Percentiles rank a stretch among this genome's conserved stretches.
These are phyloP conservation scores for Haematococcus lacustris DNA, from an alignment of 139 green algal genomes.

Conservation along the genomic window DNA sequence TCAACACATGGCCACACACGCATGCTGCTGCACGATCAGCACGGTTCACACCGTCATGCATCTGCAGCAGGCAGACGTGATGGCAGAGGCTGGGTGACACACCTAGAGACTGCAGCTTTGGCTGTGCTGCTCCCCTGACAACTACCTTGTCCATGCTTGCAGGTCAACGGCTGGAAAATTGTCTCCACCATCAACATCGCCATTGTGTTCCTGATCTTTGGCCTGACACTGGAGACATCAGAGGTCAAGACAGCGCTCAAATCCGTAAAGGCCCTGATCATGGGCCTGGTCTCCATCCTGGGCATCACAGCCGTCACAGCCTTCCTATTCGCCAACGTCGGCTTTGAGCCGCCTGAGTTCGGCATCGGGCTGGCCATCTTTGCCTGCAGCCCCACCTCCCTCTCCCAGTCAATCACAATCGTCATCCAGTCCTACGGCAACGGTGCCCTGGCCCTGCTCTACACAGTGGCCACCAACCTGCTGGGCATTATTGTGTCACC, in stretches of 20 bases:
- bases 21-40: background rate
- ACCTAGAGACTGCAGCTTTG: background rate
- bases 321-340: conserved; percentile 44
- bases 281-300: conserved; percentile 54
- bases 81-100: background rate
- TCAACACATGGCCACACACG: background rate
- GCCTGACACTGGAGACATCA: conserved; percentile 57
- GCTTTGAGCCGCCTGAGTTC: conserved; percentile 53
- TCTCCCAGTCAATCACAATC: conserved; percentile 68
- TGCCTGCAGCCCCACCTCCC: conserved; percentile 67
- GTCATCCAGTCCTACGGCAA: conserved; percentile 57
- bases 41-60: background rate
- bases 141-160: conserved; percentile 5
- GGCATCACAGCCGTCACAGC: conserved; percentile 53
- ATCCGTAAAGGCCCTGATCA: conserved; percentile 38
- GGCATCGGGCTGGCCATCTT: conserved; percentile 71
- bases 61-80: background rate
- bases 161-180: conserved; percentile 33
- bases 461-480: conserved; percentile 76
- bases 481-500: conserved; percentile 66
- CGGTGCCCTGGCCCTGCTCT: conserved; percentile 64
- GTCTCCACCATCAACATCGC: conserved; percentile 45
- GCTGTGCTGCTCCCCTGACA: background rate
- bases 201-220: conserved; percentile 65
- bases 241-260: conserved; percentile 49